Base-by-base conservation (phyloP, 192 early-diverging fungal genomes). In the Umbelopsis sp. region DNA sequence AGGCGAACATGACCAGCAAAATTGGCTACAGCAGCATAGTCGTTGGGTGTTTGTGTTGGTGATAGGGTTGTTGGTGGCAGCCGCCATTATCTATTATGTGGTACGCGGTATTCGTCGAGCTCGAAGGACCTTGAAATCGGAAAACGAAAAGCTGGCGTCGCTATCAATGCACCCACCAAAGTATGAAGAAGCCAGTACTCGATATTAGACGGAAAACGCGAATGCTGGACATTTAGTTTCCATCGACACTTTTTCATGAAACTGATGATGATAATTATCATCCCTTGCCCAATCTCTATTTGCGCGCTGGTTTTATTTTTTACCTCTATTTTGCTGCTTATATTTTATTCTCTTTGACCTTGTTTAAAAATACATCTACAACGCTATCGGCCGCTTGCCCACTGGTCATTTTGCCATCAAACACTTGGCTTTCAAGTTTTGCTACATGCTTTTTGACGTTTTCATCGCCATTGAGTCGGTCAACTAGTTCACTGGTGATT, bases 401-500 rank as follows among this genome's bases (percentile, higher is more conserved):
- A 27, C 78, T 79, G 69, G 82, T 81, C 50, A 87, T 67, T 46
- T 83, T 74, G 27, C 84, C 84, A 46, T 71, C 46, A 47, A 79
- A 71, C 25, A 87, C 84, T 68, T 82, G 78, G 35, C 65, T 41
- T 48, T 87, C 86, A 33, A 85, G 50, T 44, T 72, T 37, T 7
- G 73, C 46, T 2, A 80, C 77, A 72, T 81, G 68, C n/a, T 52
- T 66, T 27, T 67, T 73, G 18, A 85, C 79, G 9, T 65, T 66
- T 6, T 65, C 52, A 66, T 83, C 78, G n/a, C 72, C 68, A 23
- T 79, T 76, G 16, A 87, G 71, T 51, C 84, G 70, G 69, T 82
- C 80, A 30, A 90, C 51, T n/a, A 92, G 65, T 70, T 90, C 89
- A 1, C 87, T 81, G 4, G 74, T 81, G n/a, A 91, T 82, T 64